These are phyloP conservation scores for Gossypium herbaceum DNA, from an alignment of 345 rosid genomes.

Conservation along the genomic window DNA sequence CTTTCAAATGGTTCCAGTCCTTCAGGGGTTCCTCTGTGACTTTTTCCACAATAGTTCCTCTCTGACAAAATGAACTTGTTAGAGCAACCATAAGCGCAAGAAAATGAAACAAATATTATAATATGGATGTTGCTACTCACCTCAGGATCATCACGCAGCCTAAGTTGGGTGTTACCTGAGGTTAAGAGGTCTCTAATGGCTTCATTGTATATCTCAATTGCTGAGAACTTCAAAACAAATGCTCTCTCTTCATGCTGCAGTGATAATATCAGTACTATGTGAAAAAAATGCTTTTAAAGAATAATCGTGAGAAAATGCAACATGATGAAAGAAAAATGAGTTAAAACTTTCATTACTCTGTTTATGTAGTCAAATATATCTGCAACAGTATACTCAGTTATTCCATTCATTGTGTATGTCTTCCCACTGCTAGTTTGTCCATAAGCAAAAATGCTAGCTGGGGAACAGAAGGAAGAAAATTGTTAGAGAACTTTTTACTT, in stretches of 20 bases:
- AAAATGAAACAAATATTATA: not conserved
- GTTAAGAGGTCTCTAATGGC: conserved; percentile 83
- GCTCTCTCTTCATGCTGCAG: conserved; percentile 93
- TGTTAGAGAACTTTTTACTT: conserved; percentile 6
- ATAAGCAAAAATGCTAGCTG: conserved; percentile 97
- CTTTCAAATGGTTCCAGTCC: conserved; percentile 83
- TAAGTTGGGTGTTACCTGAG: conserved; percentile 63
- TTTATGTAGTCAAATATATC: conserved; percentile 85
- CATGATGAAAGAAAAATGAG: conserved; percentile 9
- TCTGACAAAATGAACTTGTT: conserved; percentile 40
- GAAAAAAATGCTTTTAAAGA: not conserved
- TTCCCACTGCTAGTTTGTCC: conserved; percentile 99
- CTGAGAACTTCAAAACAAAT: conserved; percentile 87
- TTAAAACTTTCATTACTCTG: conserved; percentile 44
- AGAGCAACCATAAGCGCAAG: not conserved
- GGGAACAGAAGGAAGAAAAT: conserved; percentile 14
- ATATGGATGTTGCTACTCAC: conserved; percentile 32
- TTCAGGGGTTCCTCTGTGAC: conserved; percentile 69
- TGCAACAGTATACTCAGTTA: conserved; percentile 76
- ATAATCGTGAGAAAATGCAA: conserved; percentile 5
- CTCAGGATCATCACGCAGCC: conserved; percentile 96
- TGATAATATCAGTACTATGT: conserved; percentile 7
- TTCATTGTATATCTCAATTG: conserved; percentile 97
- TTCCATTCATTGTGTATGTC: conserved; percentile 96
- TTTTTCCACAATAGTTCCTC: conserved; percentile 86